Evolutionary conservation across 2,329 filamentous ascomycete genomes (phyloP), one percentile per base, ranked within the genome.

Genomic region (Ceratocystis eucalypticola): DNA sequence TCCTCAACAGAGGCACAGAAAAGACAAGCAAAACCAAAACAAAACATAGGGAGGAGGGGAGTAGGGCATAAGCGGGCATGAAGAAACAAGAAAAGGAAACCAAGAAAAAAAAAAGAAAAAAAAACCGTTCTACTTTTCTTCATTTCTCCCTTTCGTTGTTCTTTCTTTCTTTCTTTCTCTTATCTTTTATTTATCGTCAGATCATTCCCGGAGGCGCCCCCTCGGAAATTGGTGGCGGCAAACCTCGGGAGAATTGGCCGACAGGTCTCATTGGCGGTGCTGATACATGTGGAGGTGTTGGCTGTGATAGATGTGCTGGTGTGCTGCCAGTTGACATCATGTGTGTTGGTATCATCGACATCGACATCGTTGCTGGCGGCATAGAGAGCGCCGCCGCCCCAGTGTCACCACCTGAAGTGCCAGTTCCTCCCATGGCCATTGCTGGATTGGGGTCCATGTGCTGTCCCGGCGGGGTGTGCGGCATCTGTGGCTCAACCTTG

Each of bases 401-500:
- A 37, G 6, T 50, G 8, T 50, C 57, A 8, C 75, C 73, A 12
- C 22, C 28, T 5, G 53, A 41, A 12, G 37, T 12, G 4, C 37
- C 37, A 10, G 37, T 41, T 41, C 10, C 37, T 41, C 37, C 53
- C 25, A 57, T 57, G 22, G 53, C 22, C 53, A 33, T 57, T 25
- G 28, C 15, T 15, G 53, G 53, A 17, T 57, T 30, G 25, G 73
- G 74, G 10, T 77, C 73, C 2, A 77, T 76, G 71, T 76, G 75
- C 68, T 80, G 79, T 17, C 80, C 80, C 66, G 75, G 44, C 53
- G 69, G 65, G 30, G 67, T 67, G 15, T 66, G 61, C 33, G 69
- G 66, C 10, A 62, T 74, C 67, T 73, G 73, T 64, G 74, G 77
- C 30, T 37, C 62, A 7, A 75, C 73, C 72, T 80, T 81, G 55